These are phyloP conservation scores for Alternaria brassicae DNA, from an alignment of 2,329 filamentous ascomycete species.

Conservation along the genomic window DNA sequence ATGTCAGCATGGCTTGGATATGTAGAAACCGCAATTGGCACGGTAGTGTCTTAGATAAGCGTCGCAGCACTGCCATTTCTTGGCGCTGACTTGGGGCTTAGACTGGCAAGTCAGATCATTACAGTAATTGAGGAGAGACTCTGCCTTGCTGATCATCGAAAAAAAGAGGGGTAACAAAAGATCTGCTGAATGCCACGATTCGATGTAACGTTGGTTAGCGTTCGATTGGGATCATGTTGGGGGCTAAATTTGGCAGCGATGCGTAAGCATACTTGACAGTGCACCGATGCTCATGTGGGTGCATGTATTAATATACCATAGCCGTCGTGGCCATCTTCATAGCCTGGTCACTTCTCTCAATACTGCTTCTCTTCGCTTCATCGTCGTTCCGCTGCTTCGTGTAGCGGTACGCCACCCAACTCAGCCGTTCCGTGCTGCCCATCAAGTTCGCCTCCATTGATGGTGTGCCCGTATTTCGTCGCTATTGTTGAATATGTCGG, in stretches of 20 bases:
- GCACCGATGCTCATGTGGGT: neutral
- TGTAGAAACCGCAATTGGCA: neutral
- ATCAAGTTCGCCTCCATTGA: conserved; percentile 2
- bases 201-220: neutral
- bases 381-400: neutral
- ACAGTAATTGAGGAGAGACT: neutral
- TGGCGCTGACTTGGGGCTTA: neutral
- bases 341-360: neutral
- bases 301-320: neutral
- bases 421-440: neutral
- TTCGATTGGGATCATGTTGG: neutral
- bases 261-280: neutral
- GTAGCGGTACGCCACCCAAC: neutral
- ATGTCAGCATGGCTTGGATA: neutral
- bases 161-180: neutral
- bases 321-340: neutral
- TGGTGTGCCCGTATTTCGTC: neutral
- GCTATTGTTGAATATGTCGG: neutral
- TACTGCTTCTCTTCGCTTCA: neutral
- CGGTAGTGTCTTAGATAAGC: neutral
- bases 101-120: neutral
- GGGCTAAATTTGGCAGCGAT: neutral
- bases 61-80: neutral
- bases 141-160: neutral
- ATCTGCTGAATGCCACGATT: neutral